These are phyloP conservation scores for Fusarium illudens DNA, from an alignment of 2,329 filamentous ascomycete genomes.

Conservation along the genomic window DNA sequence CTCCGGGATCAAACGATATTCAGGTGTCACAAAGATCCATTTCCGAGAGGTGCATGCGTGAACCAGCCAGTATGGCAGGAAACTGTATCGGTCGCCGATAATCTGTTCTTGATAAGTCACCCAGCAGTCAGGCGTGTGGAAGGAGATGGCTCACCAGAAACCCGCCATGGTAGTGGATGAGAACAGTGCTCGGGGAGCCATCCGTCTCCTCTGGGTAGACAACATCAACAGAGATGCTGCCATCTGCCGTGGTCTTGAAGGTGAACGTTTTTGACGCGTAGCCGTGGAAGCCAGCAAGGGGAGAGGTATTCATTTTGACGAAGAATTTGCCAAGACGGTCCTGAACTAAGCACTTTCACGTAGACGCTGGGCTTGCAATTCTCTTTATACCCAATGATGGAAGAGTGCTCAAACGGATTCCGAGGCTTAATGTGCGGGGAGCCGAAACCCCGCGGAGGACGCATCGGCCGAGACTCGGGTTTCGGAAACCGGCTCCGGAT, in stretches of 20 bases:
- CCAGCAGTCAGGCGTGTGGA: rapidly evolving
- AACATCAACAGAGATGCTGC: slow-evolving; percentile 28
- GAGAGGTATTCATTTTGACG: not conserved
- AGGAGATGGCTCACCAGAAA: slow-evolving; percentile 5
- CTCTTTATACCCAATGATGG: not conserved
- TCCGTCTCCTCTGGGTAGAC: slow-evolving; percentile 25
- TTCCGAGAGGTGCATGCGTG: slow-evolving; percentile 26
- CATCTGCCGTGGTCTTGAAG: slow-evolving; percentile 20
- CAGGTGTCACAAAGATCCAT: slow-evolving; percentile 38
- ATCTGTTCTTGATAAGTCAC: slow-evolving; percentile 16
- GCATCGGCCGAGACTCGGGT: not conserved
- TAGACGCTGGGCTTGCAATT: not conserved
- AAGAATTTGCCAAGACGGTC: not conserved
- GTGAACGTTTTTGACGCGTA: slow-evolving; percentile 26
- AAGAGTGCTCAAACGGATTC: not conserved
- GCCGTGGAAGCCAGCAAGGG: slow-evolving; percentile 12
- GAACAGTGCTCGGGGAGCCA: slow-evolving; percentile 13
- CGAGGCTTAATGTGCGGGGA: not conserved
- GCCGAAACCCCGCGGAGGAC: not conserved
- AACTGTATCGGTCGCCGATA: slow-evolving; percentile 35
- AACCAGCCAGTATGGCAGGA: slow-evolving; percentile 32
- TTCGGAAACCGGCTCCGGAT: not conserved
- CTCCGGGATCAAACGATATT: slow-evolving; percentile 36
- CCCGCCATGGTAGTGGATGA: slow-evolving; percentile 36
- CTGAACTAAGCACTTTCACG: too few relatives aligned